Evolutionary conservation across 2,329 filamentous ascomycete species (phyloP), one percentile per base, ranked within the genome.

Genomic region (Epichloe hybrida): DNA sequence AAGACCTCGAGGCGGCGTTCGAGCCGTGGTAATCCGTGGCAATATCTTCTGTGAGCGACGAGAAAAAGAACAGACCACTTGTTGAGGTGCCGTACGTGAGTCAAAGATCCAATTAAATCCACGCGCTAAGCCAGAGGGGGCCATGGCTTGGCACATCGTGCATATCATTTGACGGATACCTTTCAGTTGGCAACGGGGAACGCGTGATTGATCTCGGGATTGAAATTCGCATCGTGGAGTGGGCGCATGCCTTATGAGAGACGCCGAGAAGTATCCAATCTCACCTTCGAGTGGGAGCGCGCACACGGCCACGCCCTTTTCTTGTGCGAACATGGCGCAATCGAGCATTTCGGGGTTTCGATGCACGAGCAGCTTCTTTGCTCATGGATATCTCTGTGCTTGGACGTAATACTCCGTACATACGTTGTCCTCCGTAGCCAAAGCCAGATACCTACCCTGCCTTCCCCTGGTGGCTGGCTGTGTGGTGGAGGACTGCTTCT

Each of bases 91-190:
- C 17, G 17, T 17, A 17, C 49, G 42, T 54, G 48, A 52, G 48
- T 48, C 44, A 52, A 54, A 23, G 39, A 23, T 46, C 52, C 50
- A 37, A 46, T 48, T 37, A 12, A 23, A 20, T 20, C n/a, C 7
- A 7, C 9, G 48, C 55, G 52, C 55, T 57, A 57, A 36, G 20
- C 56, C 56, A n/a, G 38, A 56, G 46, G 49, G 46, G 53, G 56
- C 44, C 42, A 57, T 53, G 31, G 45, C 38, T 38, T 31, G 44
- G 52, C 56, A 58, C 37, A 48, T 52, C 37, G 49, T 54, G 56
- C 56, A 55, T 27, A 27, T 52, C 23, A 50, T 36, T 36, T 23
- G 31, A 39, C 34, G 45, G 27, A 7, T 12, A 46, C 21, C 31
- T 42, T 27, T 31, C 17, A 49, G 46, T 41, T 41, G 12, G 11